These are phyloP conservation scores for Eutypella sp. DNA, from an alignment of 2,329 filamentous ascomycete species.

Conservation along the genomic window DNA sequence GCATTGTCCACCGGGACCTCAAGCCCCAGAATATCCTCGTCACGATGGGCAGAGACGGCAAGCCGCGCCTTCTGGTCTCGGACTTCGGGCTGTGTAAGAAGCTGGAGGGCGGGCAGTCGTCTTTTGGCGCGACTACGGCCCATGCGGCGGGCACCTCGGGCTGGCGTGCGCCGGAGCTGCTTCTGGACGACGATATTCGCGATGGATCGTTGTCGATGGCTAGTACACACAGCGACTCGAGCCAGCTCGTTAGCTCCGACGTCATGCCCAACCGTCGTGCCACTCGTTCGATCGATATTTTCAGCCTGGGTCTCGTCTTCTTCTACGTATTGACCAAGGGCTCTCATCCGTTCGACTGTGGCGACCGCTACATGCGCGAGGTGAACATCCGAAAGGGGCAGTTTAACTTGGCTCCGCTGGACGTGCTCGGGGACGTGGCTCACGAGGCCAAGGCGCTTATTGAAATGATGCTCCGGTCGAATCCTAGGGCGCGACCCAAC, in stretches of 20 bases:
- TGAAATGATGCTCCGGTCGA: conserved; percentile 67
- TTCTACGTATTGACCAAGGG: conserved; percentile 97
- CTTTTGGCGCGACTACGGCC: conserved; percentile 88
- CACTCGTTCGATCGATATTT: conserved; percentile 94
- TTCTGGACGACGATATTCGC: conserved; percentile 70
- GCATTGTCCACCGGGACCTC: conserved; percentile 94
- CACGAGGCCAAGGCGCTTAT: conserved; percentile 87
- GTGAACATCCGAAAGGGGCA: conserved; percentile 94
- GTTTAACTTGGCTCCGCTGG: conserved; percentile 65
- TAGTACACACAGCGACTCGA: conserved; percentile 57
- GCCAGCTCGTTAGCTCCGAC: conserved; percentile 52
- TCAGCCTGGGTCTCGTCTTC: conserved; percentile 95
- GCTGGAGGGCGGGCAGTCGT: conserved; percentile 88
- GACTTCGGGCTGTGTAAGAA: conserved; percentile 99
- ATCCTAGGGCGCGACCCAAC: conserved; percentile 51
- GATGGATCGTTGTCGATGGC: conserved; percentile 39
- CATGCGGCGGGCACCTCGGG: conserved; percentile 90
- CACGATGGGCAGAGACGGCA: conserved; percentile 62
- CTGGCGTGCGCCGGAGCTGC: conserved; percentile 92
- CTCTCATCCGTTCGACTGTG: conserved; percentile 87
- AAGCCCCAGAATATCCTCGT: conserved; percentile 98
- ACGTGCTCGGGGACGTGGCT: conserved; percentile 74
- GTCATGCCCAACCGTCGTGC: conserved; percentile 68
- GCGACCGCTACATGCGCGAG: conserved; percentile 91
- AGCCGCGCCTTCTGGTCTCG: conserved; percentile 84